Base-by-base conservation (phyloP, 2,329 filamentous ascomycete genomes). In the Cercospora janseana region DNA sequence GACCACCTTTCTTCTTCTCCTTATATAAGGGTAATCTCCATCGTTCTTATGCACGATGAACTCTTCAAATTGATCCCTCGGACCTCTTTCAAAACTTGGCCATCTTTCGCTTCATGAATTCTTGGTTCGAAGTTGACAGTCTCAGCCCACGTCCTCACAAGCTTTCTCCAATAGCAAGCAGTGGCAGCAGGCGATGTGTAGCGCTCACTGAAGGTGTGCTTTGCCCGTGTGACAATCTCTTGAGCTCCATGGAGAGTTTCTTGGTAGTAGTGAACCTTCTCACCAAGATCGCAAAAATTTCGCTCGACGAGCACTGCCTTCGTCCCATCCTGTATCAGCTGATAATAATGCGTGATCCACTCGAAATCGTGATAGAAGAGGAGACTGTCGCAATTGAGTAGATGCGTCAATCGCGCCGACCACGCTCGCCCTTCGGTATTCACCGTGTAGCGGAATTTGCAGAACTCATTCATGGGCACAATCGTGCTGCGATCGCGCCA, bases 381-480 rank as follows among this genome's bases (percentile, higher is more conserved):
- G 18, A 65, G 48, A 7, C 52, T 57, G 38, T 60, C 52, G 42
- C 63, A 66, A 20, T 63, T 63, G 18, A 63, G 52, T 10, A 66
- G 53, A 28, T 63, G 63, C 21, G 62, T 64, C 51, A 66, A 51
- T 8, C 63, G 42, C 3, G 63, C 62, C 9, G 57, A 60, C 52
- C 59, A 65, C 6, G 54, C 51, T 2, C 57, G 52, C 4, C 64
- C 62, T 48, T 66, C 63, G 3, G 63, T 66, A 15, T 66, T 60
- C 35, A 63, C 55, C 15, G 61, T 50, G 13, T 62, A 64, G 6
- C 50, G 49, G 27, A 56, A 66, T 6, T 57, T 46, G 54, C 63
- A 66, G 29, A 63, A 62, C 10, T 60, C 55, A 6, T 60, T 59
- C 52, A 59, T 59, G 0, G 55, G 47, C 3, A 61, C 57, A n/a